A percentile compares a stretch with the other conserved stretches of the same genome.
These are phyloP conservation scores for Ottelia alismoides DNA, from an alignment of 106 monocot species.

Conservation along the genomic window DNA sequence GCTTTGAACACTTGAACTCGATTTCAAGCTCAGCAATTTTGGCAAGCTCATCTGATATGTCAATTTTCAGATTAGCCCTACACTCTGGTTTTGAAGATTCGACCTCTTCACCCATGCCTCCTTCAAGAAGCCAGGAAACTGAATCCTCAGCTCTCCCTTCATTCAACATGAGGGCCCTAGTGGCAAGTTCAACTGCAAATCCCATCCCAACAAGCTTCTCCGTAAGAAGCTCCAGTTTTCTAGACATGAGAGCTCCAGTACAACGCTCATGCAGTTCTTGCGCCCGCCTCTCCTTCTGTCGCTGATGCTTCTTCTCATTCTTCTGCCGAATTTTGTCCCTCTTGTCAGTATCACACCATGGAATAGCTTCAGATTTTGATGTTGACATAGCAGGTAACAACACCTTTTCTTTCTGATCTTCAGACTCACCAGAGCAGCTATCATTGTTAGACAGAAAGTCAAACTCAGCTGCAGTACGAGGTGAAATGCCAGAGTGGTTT, in stretches of 20 bases:
- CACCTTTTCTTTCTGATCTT: conserved; percentile 59
- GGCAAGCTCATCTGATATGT: conserved; percentile 68
- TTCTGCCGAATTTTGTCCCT: conserved; percentile 85
- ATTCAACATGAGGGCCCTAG: conserved; percentile 66
- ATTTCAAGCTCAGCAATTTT: conserved; percentile 46
- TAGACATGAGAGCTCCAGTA: conserved; percentile 54
- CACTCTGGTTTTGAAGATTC: conserved; percentile 27
- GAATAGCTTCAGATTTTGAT: conserved; percentile 27
- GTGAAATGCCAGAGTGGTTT: conserved; percentile 34
- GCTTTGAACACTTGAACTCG: conserved; percentile 64
- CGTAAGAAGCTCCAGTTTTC: conserved; percentile 62
- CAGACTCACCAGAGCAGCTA: conserved; percentile 75
- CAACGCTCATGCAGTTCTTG: conserved; percentile 76
- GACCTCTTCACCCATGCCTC: conserved; percentile 11
- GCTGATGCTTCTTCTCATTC: conserved; percentile 93
- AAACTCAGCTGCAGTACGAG: conserved; percentile 32
- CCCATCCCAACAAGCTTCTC: conserved; percentile 85
- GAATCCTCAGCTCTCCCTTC: conserved; percentile 74
- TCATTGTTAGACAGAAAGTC: conserved; percentile 73
- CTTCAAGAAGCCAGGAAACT: conserved; percentile 61
- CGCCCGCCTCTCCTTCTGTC: conserved; percentile 70
- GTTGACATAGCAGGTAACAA: conserved; percentile 9
- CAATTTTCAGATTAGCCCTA: conserved; percentile 45
- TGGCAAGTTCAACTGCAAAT: conserved; percentile 57
- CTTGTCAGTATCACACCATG: conserved; percentile 71